Conservation (phyloP, 768 basidiomycete genomes). For the Crassisporium funariophilum region DNA sequence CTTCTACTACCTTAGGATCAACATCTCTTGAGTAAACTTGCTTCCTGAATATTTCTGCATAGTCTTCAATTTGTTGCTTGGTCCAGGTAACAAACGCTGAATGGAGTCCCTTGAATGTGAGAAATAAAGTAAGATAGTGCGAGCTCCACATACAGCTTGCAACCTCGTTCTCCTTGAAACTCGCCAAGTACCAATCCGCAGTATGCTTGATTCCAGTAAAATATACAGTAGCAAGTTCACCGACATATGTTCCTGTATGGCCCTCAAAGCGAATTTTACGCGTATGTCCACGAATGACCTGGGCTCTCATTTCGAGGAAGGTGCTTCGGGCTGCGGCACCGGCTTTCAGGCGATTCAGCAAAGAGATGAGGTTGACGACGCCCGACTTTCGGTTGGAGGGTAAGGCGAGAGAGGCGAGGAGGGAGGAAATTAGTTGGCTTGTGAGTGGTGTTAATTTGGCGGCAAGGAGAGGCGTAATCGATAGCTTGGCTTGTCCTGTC, state of each 20-base stretch:
- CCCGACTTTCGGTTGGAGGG: constrained; percentile 77
- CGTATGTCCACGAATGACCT: constrained; percentile 75
- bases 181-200: constrained; percentile 95
- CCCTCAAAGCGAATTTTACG: constrained; percentile 91
- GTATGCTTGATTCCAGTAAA: constrained; percentile 97
- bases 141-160: constrained; percentile 71
- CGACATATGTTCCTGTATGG: constrained; percentile 81
- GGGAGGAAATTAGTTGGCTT: constrained; percentile 65
- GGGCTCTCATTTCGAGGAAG: constrained; percentile 77
- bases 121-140: constrained; percentile 1
- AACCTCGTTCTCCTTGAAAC: constrained; percentile 94
- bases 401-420: constrained; percentile 74
- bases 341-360: constrained; percentile 75
- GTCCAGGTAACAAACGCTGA: constrained; percentile 97
- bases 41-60: constrained; percentile 81
- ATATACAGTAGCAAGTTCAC: constrained; percentile 83
- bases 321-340: constrained; percentile 78
- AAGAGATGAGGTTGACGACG: constrained; percentile 69
- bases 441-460: constrained; percentile 67
- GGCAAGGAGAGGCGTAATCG: constrained; percentile 52
- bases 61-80: constrained; percentile 79
- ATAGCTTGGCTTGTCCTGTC: constrained; percentile 62
- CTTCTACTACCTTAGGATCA: constrained; percentile 68
- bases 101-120: constrained; percentile 2
- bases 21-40: constrained; percentile 90